phyloP scores from a whole-genome alignment of 2,329 filamentous ascomycete genomes.

The Annulohypoxylon truncatum region DNA sequence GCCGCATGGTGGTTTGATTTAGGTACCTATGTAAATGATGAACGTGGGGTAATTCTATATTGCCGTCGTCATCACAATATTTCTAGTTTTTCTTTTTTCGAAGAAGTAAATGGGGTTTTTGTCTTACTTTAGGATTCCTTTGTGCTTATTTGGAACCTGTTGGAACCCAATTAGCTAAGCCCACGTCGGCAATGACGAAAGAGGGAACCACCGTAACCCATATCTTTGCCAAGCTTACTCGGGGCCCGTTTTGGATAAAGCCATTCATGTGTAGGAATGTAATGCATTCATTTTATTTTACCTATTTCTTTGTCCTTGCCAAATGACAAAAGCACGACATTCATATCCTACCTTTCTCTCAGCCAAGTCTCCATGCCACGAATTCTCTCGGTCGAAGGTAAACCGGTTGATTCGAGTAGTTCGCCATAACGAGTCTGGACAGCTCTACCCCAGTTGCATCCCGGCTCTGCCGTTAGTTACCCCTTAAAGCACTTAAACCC shows the following conservation, averaged over 20 bases:
- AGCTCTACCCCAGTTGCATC: not conserved
- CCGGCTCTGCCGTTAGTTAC: not conserved
- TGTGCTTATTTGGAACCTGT: conserved; percentile 3
- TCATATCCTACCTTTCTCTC: not conserved
- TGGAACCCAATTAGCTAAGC: conserved; percentile 4
- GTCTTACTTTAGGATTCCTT: not conserved
- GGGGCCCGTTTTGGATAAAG: not conserved
- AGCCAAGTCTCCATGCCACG: not conserved
- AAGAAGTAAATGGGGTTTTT: not conserved
- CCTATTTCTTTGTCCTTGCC: not conserved
- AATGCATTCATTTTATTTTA: not conserved
- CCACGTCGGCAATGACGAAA: conserved; percentile 5
- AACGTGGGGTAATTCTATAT: not conserved
- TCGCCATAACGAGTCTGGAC: not conserved
- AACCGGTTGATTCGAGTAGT: not conserved
- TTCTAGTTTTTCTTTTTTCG: not conserved
- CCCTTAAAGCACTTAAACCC: not conserved
- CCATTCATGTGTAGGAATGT: too few species aligned
- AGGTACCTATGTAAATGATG: not conserved
- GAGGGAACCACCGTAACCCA: not conserved
- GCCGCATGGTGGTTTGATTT: not conserved
- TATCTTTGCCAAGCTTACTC: conserved; percentile 2
- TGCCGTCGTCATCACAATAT: not conserved
- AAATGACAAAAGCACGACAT: not conserved
- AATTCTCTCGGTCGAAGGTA: not conserved